phyloP scores from a whole-genome alignment of 2,329 filamentous ascomycete species.

The Nemania sp. region DNA sequence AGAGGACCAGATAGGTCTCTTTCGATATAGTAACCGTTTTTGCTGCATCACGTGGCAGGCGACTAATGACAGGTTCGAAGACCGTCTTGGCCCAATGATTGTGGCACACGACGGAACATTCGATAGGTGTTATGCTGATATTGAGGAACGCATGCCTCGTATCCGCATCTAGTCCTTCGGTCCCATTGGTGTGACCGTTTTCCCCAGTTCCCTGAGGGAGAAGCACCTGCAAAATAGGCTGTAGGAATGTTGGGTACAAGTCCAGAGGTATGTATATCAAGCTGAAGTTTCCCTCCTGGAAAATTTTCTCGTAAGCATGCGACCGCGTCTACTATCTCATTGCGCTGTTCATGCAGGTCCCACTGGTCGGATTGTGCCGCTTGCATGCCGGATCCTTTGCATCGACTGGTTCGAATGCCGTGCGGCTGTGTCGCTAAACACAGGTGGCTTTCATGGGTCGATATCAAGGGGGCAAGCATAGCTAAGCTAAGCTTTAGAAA shows the following conservation, averaged over 20 bases:
- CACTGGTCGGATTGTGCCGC: not conserved
- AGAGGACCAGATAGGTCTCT: slow-evolving; percentile 85
- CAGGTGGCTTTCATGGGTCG: not conserved
- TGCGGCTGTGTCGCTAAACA: slow-evolving; percentile 1
- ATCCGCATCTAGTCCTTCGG: slow-evolving; percentile 54
- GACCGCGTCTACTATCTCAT: not conserved
- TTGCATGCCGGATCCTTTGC: slow-evolving; percentile 11
- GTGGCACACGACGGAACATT: slow-evolving; percentile 91
- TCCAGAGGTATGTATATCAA: slow-evolving; percentile 87
- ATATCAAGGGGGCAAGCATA: not conserved
- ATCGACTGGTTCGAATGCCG: not conserved
- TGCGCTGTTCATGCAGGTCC: slow-evolving; percentile 3
- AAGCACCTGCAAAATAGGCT: slow-evolving; percentile 83
- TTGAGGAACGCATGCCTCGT: slow-evolving; percentile 83
- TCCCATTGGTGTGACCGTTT: slow-evolving; percentile 40
- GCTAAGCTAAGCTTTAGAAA: not conserved
- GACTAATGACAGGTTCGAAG: slow-evolving; percentile 71
- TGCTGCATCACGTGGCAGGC: slow-evolving; percentile 58
- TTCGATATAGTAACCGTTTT: slow-evolving; percentile 71
- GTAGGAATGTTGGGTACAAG: slow-evolving; percentile 76
- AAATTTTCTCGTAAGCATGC: slow-evolving; percentile 19
- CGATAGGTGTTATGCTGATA: slow-evolving; percentile 87
- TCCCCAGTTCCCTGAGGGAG: slow-evolving; percentile 60
- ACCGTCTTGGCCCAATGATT: slow-evolving; percentile 71
- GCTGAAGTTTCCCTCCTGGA: slow-evolving; percentile 80